These are phyloP conservation scores for Lachancea sp. DNA, from an alignment of 805 yeast species.

Conservation along the genomic window DNA sequence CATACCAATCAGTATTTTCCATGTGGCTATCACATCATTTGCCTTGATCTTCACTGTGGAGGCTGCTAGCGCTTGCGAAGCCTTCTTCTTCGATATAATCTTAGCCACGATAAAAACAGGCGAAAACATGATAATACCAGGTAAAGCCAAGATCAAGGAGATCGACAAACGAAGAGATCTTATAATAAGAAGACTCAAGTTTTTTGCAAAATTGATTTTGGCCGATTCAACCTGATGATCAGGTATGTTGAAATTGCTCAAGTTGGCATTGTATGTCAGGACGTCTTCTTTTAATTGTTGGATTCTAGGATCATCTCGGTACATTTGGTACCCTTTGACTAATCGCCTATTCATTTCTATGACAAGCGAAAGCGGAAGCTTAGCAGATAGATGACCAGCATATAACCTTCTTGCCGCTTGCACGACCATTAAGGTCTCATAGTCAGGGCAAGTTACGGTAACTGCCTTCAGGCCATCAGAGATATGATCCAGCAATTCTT, in stretches of 20 bases:
- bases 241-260: conserved; percentile 58
- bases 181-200: conserved; percentile 46
- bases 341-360: conserved; percentile 89
- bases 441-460: conserved; percentile 83
- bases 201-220: conserved; percentile 44
- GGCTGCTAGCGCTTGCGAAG: conserved; percentile 69
- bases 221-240: conserved; percentile 47
- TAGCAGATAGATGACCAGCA: conserved; percentile 62
- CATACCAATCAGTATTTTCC: conserved; percentile 89
- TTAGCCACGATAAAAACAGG: conserved; percentile 84
- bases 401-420: conserved; percentile 91
- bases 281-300: conserved; percentile 56
- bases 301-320: conserved; percentile 62
- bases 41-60: conserved; percentile 90
- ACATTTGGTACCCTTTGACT: conserved; percentile 72
- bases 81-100: conserved; percentile 64
- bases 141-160: conserved; percentile 62
- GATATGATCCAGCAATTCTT: conserved; percentile 60
- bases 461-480: conserved; percentile 74
- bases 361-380: conserved; percentile 71
- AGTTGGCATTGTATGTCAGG: conserved; percentile 64
- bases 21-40: conserved; percentile 90
- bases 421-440: conserved; percentile 79
- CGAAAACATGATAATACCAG: conserved; percentile 81
- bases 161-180: conserved; percentile 53